Base-by-base conservation (phyloP, 2,329 filamentous ascomycete species). In the Lecanosticta acicola region DNA sequence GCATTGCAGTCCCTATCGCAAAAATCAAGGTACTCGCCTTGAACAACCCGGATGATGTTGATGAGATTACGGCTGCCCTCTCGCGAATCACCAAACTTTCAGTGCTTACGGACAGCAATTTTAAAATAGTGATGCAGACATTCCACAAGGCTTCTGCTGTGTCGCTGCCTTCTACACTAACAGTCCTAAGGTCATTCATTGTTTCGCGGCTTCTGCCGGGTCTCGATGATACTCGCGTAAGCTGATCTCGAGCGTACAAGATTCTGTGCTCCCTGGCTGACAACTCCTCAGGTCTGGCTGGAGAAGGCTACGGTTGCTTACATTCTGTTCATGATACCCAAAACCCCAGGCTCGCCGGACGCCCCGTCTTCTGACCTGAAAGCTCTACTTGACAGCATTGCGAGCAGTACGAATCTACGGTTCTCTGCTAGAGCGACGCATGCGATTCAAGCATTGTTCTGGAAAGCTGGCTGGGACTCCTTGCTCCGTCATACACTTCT, bases 381-480 rank as follows among this genome's bases (percentile, higher is more conserved):
- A 11, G 20, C 35, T 5, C 43, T 55, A 21, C 37, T 55, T 14
- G 42, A 48, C 11, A 44, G 38, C 18, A 48, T 18, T 50, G 51
- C 24, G 50, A 20, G 13, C 10, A 13, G 19, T 13, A n/a, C 14
- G 9, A 11, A 5, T 40, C 37, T 20, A n/a, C 32, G 0, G 5
- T 62, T 94, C 3, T 71, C 76, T 17, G 66, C 77, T 3, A 74
- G 79, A 51, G 80, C 81, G 4, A 80, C 85, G 10, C 78, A 81
- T 51, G 82, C 83, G 26, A 77, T 78, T 4, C 83, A 87, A 55
- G 84, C 80, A 26, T 65, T 95, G 3, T 68, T 95, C 3, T 96
- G 89, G 88, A 93, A 88, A 66, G 78, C 45, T 3, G 49, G 49
- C 7, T 96, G 87, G 88, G 94, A 87, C 57, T 72, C 66, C 5